Percentiles rank a stretch among this genome's conserved stretches.
These are phyloP conservation scores for Stagonosporopsis vannaccii DNA, from an alignment of 2,329 filamentous ascomycete species.

Conservation along the genomic window DNA sequence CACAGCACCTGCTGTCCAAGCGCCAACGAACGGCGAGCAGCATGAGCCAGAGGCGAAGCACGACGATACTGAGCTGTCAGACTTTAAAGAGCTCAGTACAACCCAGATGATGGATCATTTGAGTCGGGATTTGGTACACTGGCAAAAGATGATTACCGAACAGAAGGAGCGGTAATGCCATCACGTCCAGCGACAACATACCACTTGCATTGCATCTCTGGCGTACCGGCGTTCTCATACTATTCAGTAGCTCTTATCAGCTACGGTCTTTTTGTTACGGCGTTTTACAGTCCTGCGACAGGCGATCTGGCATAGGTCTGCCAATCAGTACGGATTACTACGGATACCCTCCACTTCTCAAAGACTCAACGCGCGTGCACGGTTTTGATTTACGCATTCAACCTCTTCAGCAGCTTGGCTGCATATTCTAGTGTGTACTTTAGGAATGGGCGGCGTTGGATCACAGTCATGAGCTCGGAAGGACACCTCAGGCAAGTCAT, in stretches of 20 bases:
- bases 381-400: not conserved
- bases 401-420: conserved; percentile 4
- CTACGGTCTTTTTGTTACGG: conserved; percentile 17
- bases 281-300: conserved; percentile 21
- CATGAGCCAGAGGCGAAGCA: conserved; percentile 49
- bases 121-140: conserved; percentile 80
- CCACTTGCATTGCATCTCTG: conserved; percentile 11
- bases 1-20: conserved; percentile 37
- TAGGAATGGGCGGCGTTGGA: conserved; percentile 6
- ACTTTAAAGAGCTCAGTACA: conserved; percentile 77
- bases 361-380: not conserved
- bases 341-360: conserved; percentile 45
- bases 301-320: conserved; percentile 12
- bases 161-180: conserved; percentile 37
- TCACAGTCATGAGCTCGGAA: not conserved
- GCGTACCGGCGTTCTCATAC: conserved; percentile 9
- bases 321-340: conserved; percentile 16
- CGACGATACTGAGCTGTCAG: conserved; percentile 44
- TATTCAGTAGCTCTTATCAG: not conserved
- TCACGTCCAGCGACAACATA: not conserved
- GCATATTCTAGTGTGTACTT: conserved; percentile 15
- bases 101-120: conserved; percentile 91
- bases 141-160: conserved; percentile 68
- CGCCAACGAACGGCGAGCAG: conserved; percentile 34
- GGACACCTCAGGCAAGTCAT: not conserved